These are phyloP conservation scores for Tolypocladium inflatum DNA, from an alignment of 2,329 filamentous ascomycete genomes.

Conservation along the genomic window DNA sequence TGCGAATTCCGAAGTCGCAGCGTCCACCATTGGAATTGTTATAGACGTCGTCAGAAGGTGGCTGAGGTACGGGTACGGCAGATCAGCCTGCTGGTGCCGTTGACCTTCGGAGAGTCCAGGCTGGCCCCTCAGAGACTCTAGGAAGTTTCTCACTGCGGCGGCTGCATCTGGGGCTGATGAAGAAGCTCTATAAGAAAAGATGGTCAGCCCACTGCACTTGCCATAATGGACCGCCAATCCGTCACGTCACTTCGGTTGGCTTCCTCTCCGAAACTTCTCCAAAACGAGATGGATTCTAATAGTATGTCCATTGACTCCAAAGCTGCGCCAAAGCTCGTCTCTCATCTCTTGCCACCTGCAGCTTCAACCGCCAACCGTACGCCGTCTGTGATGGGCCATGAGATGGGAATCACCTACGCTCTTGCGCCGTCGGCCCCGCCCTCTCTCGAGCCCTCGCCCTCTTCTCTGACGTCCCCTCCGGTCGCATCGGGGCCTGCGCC, in stretches of 20 bases:
- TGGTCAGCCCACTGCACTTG: slow-evolving; percentile 29
- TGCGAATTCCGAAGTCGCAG: slow-evolving; percentile 53
- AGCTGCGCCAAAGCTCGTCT: slow-evolving; percentile 5
- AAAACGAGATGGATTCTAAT: slow-evolving; percentile 18
- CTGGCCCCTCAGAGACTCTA: slow-evolving; percentile 65
- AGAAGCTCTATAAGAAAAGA: slow-evolving; percentile 42
- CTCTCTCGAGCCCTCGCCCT: slow-evolving; percentile 80
- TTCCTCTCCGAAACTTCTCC: slow-evolving; percentile 17
- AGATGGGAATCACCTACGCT: slow-evolving; percentile 75
- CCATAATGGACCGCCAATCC: neutral
- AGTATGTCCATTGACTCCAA: slow-evolving; percentile 19
- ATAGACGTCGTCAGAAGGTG: slow-evolving; percentile 73
- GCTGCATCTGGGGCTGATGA: slow-evolving; percentile 59
- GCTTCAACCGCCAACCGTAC: slow-evolving; percentile 9
- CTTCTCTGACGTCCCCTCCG: slow-evolving; percentile 82
- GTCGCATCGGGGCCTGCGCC: slow-evolving; percentile 82
- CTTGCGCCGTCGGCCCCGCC: slow-evolving; percentile 92
- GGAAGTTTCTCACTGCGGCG: slow-evolving; percentile 75
- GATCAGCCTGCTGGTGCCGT: slow-evolving; percentile 30
- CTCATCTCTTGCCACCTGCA: slow-evolving; percentile 4
- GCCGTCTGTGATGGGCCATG: slow-evolving; percentile 15
- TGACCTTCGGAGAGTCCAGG: slow-evolving; percentile 28
- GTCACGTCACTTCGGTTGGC: slow-evolving; percentile 8
- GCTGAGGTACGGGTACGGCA: slow-evolving; percentile 71
- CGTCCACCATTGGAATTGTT: slow-evolving; percentile 68